Conservation (phyloP, 2,329 filamentous ascomycete species). For the Colletotrichum magnum region DNA sequence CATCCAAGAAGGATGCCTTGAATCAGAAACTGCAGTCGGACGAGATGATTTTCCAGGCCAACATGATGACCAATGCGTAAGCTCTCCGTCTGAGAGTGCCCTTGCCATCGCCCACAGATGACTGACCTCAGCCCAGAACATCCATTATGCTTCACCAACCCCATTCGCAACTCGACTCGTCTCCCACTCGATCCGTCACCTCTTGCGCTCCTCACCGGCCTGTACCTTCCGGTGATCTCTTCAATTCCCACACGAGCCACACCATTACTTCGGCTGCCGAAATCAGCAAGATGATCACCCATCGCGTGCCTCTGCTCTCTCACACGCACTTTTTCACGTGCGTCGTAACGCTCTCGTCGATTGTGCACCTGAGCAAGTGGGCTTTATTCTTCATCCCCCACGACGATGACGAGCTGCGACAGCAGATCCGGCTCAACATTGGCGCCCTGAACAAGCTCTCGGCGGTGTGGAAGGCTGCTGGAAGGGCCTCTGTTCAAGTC, state of each 20-base stretch:
- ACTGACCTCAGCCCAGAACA: conserved; percentile 55
- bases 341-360: conserved; percentile 82
- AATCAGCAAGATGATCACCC: conserved; percentile 80
- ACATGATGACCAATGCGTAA: conserved; percentile 79
- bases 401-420: conserved; percentile 77
- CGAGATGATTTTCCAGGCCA: conserved; percentile 92
- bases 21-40: conserved; percentile 80
- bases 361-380: conserved; percentile 87
- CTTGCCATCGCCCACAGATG: neutral
- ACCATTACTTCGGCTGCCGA: conserved; percentile 84
- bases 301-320: conserved; percentile 78
- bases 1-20: conserved; percentile 78
- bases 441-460: conserved; percentile 80
- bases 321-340: conserved; percentile 91
- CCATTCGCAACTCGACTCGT: conserved; percentile 80
- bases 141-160: conserved; percentile 86
- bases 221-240: conserved; percentile 63
- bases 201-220: conserved; percentile 75
- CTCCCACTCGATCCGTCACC: conserved; percentile 70
- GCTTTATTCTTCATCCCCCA: conserved; percentile 72
- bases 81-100: conserved; percentile 42
- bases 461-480: conserved; percentile 80
- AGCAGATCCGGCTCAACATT: conserved; percentile 84
- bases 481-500: conserved; percentile 79
- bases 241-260: conserved; percentile 82